Evolutionary conservation across 2,329 filamentous ascomycete genomes (phyloP).

Genomic region (Cytospora piceae): DNA sequence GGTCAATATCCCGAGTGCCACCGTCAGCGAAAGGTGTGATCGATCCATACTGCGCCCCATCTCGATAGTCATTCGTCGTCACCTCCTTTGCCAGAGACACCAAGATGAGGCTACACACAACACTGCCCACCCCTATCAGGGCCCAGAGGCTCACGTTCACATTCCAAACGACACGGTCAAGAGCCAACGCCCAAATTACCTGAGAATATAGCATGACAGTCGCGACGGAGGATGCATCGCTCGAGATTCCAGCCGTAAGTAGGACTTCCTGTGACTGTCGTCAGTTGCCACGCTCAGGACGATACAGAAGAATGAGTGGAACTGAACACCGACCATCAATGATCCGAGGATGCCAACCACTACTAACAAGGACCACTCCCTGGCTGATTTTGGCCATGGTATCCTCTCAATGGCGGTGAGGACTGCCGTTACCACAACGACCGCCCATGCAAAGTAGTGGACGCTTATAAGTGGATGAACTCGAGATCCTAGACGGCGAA

Average conservation of each 20-base stretch:
- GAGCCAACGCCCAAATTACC: constrained; percentile 55
- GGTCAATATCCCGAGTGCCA: background rate
- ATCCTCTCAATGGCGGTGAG: constrained; percentile 46
- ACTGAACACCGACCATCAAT: constrained; percentile 58
- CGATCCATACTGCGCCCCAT: background rate
- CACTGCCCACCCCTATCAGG: constrained; percentile 10
- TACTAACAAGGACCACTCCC: constrained; percentile 69
- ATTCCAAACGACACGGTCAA: constrained; percentile 40
- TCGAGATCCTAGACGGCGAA: constrained; percentile 32
- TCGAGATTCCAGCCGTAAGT: constrained; percentile 75
- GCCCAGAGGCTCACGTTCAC: constrained; percentile 20
- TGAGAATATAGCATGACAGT: constrained; percentile 63
- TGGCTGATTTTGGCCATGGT: constrained; percentile 44
- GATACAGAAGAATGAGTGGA: too few species aligned
- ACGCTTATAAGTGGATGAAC: constrained; percentile 23
- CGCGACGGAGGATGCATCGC: constrained; percentile 66
- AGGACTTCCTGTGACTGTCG: constrained; percentile 65
- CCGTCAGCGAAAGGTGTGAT: background rate
- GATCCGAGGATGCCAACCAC: constrained; percentile 77
- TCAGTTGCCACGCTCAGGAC: background rate
- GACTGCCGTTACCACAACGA: constrained; percentile 12
- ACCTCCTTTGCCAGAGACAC: constrained; percentile 25
- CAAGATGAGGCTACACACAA: constrained; percentile 17
- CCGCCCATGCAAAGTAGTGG: constrained; percentile 28
- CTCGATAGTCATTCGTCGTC: background rate